phyloP scores from a whole-genome alignment of 2,329 filamentous ascomycete species.

The Aspergillus carbonarius region DNA sequence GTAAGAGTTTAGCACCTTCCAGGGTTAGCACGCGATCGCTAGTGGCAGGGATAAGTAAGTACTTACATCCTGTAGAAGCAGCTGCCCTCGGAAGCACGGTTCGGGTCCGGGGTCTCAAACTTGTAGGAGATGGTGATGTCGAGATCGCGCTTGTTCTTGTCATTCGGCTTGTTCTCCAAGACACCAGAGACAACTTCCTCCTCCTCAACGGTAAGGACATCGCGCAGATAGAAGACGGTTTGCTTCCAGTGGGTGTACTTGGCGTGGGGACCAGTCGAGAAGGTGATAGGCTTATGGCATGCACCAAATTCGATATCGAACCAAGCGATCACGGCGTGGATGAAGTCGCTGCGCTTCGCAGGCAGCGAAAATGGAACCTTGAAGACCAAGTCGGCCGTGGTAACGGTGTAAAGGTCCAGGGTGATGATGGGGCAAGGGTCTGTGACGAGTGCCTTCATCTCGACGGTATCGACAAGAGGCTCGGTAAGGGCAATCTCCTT shows the following conservation, averaged over 20 bases:
- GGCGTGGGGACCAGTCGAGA: conserved; percentile 95
- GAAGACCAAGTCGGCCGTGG: conserved; percentile 79
- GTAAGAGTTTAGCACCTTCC: conserved; percentile 30
- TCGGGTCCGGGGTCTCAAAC: conserved; percentile 72
- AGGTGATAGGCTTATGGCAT: conserved; percentile 96
- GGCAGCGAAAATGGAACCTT: conserved; percentile 71
- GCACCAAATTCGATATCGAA: conserved; percentile 99
- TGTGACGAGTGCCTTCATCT: conserved; percentile 94
- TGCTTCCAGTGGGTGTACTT: conserved; percentile 99
- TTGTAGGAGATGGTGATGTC: conserved; percentile 86
- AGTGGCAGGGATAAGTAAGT: neutral
- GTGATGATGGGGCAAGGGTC: conserved; percentile 82
- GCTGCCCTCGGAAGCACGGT: conserved; percentile 65
- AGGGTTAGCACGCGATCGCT: conserved; percentile 24
- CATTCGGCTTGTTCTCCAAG: conserved; percentile 81
- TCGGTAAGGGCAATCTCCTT: conserved; percentile 92
- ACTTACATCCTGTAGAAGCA: conserved; percentile 73
- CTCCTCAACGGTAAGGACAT: conserved; percentile 86
- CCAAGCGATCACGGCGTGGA: conserved; percentile 96
- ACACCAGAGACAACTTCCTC: conserved; percentile 75
- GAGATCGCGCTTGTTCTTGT: conserved; percentile 90
- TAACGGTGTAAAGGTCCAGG: conserved; percentile 91
- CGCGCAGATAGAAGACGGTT: conserved; percentile 95
- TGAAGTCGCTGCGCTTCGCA: conserved; percentile 84
- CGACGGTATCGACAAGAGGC: conserved; percentile 95